Conservation (phyloP, 2,329 filamentous ascomycete genomes). For the Fusarium graminum region DNA sequence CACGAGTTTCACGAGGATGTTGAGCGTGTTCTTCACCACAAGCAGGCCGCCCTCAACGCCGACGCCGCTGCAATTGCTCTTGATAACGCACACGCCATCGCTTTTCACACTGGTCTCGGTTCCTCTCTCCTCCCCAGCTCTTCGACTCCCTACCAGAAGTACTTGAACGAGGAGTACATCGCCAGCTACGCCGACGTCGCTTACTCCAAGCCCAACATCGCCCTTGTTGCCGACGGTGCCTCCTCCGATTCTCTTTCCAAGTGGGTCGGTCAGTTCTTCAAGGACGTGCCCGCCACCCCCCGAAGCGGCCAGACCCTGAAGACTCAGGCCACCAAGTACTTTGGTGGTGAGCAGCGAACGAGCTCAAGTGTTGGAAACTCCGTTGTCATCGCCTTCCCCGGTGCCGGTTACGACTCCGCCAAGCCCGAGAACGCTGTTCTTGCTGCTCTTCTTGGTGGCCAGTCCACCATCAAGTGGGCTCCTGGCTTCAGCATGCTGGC, state of each 20-base stretch:
- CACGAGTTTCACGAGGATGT: constrained; percentile 94
- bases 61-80: constrained; percentile 77
- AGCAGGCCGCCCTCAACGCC: constrained; percentile 79
- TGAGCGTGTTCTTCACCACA: constrained; percentile 78
- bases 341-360: constrained; percentile 93
- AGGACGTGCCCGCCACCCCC: constrained; percentile 70
- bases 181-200: constrained; percentile 81
- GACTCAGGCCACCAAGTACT: constrained; percentile 82
- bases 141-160: constrained; percentile 79
- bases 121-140: constrained; percentile 79
- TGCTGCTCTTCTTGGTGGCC: constrained; percentile 87
- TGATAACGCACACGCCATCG: constrained; percentile 86
- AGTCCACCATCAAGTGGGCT: constrained; percentile 95
- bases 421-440: constrained; percentile 93
- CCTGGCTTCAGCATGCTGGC: constrained; percentile 90
- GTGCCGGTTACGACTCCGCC: constrained; percentile 82
- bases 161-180: constrained; percentile 81
- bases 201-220: constrained; percentile 91
- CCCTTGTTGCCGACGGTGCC: constrained; percentile 90
- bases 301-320: constrained; percentile 67
- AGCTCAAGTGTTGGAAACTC: constrained; percentile 82
- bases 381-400: constrained; percentile 91
- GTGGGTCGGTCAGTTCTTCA: constrained; percentile 96
- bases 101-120: constrained; percentile 95
- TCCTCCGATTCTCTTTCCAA: constrained; percentile 81